Evolutionary conservation across 2,329 filamentous ascomycete genomes (phyloP).

Genomic region (Trichoderma sp.): DNA sequence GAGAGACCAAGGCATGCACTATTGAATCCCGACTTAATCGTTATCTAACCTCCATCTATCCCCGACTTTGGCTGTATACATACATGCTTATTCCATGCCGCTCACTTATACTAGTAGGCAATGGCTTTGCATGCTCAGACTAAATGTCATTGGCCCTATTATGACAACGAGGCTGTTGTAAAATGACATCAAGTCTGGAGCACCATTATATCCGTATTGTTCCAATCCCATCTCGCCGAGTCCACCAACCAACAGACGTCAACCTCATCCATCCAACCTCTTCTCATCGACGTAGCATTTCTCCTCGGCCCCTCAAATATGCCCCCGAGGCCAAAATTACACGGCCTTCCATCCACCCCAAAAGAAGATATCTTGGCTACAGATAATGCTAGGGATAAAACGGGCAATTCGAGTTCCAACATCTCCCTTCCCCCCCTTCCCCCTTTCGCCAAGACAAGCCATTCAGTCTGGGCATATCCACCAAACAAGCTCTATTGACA

Average conservation of each 20-base stretch:
- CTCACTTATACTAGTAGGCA: not conserved
- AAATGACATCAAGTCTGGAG: not conserved
- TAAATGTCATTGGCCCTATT: not conserved
- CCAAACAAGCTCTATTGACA: not conserved
- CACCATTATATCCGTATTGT: not conserved
- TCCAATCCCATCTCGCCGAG: too few relatives aligned
- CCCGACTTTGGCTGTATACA: not conserved
- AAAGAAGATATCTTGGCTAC: not conserved
- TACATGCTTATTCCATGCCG: not conserved
- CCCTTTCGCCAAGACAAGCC: conserved; percentile 11
- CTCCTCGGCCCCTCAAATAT: not conserved
- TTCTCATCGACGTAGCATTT: not conserved
- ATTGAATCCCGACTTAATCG: not conserved
- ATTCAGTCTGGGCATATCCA: conserved; percentile 3
- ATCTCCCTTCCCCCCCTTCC: not conserved
- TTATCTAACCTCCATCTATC: not conserved
- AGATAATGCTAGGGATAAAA: not conserved
- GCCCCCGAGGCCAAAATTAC: not conserved
- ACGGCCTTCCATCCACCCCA: not conserved
- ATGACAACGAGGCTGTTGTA: not conserved
- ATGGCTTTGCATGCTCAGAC: not conserved
- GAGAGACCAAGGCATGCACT: not conserved
- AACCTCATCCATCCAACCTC: not conserved
- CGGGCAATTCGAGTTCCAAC: not conserved
- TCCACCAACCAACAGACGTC: not conserved